Conservation (phyloP, 192 early-diverging fungal genomes). For the Jimgerdemannia flammicorona region DNA sequence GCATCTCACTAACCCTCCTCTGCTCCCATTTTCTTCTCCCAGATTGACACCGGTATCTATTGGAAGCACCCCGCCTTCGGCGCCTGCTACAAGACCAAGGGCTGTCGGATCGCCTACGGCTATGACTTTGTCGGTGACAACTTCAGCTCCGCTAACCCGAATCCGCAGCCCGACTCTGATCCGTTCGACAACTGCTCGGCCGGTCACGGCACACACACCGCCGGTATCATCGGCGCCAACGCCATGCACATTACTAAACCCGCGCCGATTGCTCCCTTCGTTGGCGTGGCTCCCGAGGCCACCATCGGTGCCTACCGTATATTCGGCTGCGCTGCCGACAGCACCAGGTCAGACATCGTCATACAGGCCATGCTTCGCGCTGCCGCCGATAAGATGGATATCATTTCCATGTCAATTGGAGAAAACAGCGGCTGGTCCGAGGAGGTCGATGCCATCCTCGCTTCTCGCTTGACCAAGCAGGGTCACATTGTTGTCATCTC, state of each 20-base stretch:
- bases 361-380: conserved; percentile 68
- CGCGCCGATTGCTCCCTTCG: conserved; percentile 20
- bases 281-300: conserved; percentile 63
- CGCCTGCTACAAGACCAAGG: conserved; percentile 7
- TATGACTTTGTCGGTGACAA: conserved; percentile 21
- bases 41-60: conserved; percentile 65
- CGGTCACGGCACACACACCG: conserved; percentile 49
- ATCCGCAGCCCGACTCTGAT: conserved; percentile 9
- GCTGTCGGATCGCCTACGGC: conserved; percentile 55
- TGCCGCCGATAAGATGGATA: conserved; percentile 57
- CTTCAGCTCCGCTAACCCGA: conserved; percentile 3
- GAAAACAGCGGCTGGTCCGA: conserved; percentile 28
- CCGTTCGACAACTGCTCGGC: conserved; percentile 18
- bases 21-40: too few relatives aligned
- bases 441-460: conserved; percentile 19
- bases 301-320: conserved; percentile 79
- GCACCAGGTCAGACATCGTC: conserved; percentile 57
- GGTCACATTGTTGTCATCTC: conserved; percentile 56
- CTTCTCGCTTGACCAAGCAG: conserved; percentile 24
- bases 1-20: too few relatives aligned
- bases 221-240: conserved; percentile 36
- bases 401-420: conserved; percentile 81
- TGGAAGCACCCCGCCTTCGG: conserved; percentile 67
- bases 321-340: conserved; percentile 44
- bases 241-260: conserved; percentile 1